A percentile compares a stretch with the other conserved stretches of the same genome.
Evolutionary conservation across 179 eudicot genomes (phyloP).

Genomic region (Heliamphora ciliata): DNA sequence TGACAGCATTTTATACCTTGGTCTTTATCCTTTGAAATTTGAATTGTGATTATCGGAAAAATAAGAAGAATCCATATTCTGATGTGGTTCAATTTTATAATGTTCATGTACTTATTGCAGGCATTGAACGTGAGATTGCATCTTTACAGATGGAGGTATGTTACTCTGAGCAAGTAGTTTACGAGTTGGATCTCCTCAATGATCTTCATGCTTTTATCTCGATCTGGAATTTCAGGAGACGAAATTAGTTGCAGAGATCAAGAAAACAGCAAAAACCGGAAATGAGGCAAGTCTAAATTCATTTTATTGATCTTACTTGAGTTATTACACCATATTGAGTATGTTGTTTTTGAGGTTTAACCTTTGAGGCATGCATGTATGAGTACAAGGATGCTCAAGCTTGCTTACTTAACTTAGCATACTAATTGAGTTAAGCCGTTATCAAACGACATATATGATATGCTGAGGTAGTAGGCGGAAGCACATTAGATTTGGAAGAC

Average conservation of each 20-base stretch:
- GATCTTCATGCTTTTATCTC: conserved; percentile 11
- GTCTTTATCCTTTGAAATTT: background rate
- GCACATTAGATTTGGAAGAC: background rate
- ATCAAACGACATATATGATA: background rate
- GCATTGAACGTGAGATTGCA: conserved; percentile 79
- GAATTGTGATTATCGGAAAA: background rate
- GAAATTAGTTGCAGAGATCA: conserved; percentile 82
- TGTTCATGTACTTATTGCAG: conserved; percentile 27
- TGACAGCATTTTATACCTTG: background rate
- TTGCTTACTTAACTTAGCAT: background rate
- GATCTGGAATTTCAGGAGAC: conserved; percentile 49
- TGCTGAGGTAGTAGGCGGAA: background rate
- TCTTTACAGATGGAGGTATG: conserved; percentile 73
- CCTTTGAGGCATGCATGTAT: background rate
- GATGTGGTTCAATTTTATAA: background rate
- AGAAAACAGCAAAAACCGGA: conserved; percentile 87
- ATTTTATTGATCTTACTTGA: conserved; percentile 7
- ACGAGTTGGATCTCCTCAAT: background rate
- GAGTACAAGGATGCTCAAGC: background rate
- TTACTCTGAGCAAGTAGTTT: background rate
- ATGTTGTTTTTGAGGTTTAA: no score
- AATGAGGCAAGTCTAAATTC: conserved; percentile 52
- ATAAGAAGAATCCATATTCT: background rate
- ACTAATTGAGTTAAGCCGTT: background rate
- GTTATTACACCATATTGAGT: background rate